phyloP scores from a whole-genome alignment of 1,284 basidiomycete species.

The Exsudoporus floridanus region DNA sequence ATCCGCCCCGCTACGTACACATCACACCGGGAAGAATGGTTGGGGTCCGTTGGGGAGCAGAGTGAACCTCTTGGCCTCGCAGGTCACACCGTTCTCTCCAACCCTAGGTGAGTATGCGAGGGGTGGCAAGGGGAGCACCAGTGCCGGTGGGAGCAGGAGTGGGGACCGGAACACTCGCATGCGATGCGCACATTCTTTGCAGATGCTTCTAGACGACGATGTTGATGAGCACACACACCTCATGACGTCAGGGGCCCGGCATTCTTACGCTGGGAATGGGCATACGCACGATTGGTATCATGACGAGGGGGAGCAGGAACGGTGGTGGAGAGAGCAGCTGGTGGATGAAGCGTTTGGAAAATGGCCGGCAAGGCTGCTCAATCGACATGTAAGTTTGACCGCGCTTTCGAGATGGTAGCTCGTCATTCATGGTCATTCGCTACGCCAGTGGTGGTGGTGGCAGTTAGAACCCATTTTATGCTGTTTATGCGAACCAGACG shows the following conservation, averaged over 20 bases:
- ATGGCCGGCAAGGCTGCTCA: conserved; percentile 66
- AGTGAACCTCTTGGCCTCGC: conserved; percentile 39
- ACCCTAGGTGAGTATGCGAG: not conserved
- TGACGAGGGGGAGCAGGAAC: conserved; percentile 36
- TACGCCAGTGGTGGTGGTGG: conserved; percentile 76
- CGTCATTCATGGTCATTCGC: not conserved
- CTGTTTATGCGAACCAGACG: conserved; percentile 42
- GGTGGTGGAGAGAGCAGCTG: conserved; percentile 38
- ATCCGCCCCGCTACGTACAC: conserved; percentile 65
- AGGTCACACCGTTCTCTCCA: not conserved
- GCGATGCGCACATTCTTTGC: conserved; percentile 6
- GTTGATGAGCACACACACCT: conserved; percentile 38
- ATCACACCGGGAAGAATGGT: conserved; percentile 47
- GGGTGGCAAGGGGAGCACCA: not conserved
- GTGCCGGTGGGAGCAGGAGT: not conserved
- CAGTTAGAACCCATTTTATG: conserved; percentile 60
- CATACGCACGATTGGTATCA: conserved; percentile 5
- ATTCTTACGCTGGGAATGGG: conserved; percentile 15
- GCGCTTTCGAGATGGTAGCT: conserved; percentile 4
- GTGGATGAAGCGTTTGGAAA: conserved; percentile 56
- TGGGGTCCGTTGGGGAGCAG: conserved; percentile 62
- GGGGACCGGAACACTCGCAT: not conserved
- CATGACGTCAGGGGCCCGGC: conserved; percentile 12
- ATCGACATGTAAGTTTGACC: conserved; percentile 58
- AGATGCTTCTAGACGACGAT: conserved; percentile 6